phyloP scores from a whole-genome alignment of 768 basidiomycete species.

The Chalciporus piperatus region DNA sequence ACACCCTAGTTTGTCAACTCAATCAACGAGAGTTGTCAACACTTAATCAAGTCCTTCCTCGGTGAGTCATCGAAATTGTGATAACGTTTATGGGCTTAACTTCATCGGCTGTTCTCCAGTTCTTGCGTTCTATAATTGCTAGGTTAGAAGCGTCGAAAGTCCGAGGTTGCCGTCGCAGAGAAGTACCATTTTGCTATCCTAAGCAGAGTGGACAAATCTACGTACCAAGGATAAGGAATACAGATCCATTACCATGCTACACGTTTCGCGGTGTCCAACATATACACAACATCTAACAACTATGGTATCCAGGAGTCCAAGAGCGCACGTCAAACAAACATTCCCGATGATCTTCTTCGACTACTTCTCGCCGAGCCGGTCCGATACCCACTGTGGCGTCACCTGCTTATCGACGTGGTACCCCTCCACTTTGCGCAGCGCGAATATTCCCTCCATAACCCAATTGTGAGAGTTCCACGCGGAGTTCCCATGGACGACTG shows the following conservation, averaged over 20 bases:
- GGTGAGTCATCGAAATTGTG: slow-evolving; percentile 17
- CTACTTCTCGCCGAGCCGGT: slow-evolving; percentile 27
- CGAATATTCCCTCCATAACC: slow-evolving; percentile 32
- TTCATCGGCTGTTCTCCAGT: slow-evolving; percentile 2
- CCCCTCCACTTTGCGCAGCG: slow-evolving; percentile 27
- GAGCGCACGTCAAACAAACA: slow-evolving; percentile 1
- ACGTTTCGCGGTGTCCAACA: slow-evolving; percentile 17
- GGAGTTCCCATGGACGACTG: slow-evolving; percentile 24
- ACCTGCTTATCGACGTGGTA: slow-evolving; percentile 30
- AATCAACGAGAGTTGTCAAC: slow-evolving; percentile 4
- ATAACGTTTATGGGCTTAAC: slow-evolving; percentile 13
- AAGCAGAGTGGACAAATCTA: slow-evolving; percentile 15
- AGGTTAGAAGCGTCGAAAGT: slow-evolving; percentile 15
- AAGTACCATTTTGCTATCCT: slow-evolving; percentile 5
- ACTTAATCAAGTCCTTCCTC: slow-evolving; percentile 5
- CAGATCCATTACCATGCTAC: slow-evolving; percentile 18
- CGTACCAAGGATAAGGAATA: slow-evolving; percentile 18
- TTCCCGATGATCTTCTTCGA: not conserved
- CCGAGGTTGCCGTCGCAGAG: slow-evolving; percentile 14
- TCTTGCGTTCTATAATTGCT: slow-evolving; percentile 14
- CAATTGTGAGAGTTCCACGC: slow-evolving; percentile 29
- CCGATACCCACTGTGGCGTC: slow-evolving; percentile 28
- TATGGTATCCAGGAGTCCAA: slow-evolving; percentile 22
- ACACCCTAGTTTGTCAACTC: not conserved
- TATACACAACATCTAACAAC: slow-evolving; percentile 15